A percentile compares a stretch with the other conserved stretches of the same genome.
Conservation (phyloP, 805 yeast species). For the Candida bentonensis region DNA sequence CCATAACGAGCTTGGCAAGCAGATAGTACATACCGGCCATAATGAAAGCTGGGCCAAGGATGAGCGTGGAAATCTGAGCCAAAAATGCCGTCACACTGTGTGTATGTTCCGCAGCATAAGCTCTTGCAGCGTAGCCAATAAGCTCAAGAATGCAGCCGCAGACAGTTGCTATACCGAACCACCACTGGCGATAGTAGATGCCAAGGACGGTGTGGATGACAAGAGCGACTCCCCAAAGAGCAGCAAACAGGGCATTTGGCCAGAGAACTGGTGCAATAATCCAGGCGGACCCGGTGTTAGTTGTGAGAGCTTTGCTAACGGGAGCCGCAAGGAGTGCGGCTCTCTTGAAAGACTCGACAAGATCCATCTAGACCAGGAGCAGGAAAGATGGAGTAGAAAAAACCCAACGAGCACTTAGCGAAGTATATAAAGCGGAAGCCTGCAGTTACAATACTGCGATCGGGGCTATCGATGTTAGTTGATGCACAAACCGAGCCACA, state of each 20-base stretch:
- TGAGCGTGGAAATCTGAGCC: constrained; percentile 53
- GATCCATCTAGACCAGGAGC: background rate
- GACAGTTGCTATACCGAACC: constrained; percentile 48
- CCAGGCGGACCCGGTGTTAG: background rate
- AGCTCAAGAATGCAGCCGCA: constrained; percentile 47
- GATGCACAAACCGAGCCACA: too few relatives aligned
- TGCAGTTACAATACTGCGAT: too few relatives aligned
- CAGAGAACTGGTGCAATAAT: background rate
- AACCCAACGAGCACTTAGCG: too few relatives aligned
- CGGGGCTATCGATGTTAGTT: too few relatives aligned
- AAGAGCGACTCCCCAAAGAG: constrained; percentile 9
- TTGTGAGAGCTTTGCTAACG: background rate
- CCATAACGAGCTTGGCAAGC: constrained; percentile 49
- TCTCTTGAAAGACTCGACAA: background rate
- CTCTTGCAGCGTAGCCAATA: constrained; percentile 53
- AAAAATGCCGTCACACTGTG: constrained; percentile 30
- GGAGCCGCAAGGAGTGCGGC: background rate
- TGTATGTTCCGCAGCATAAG: constrained; percentile 27
- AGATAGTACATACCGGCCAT: constrained; percentile 74
- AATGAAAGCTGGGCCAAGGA: constrained; percentile 69
- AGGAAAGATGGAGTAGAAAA: background rate
- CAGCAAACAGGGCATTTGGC: background rate
- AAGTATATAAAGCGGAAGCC: too few relatives aligned
- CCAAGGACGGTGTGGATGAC: constrained; percentile 30
- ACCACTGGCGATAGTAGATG: constrained; percentile 38